phyloP scores from a whole-genome alignment of 2,329 filamentous ascomycete genomes.

The Exutisphaerella laricina region DNA sequence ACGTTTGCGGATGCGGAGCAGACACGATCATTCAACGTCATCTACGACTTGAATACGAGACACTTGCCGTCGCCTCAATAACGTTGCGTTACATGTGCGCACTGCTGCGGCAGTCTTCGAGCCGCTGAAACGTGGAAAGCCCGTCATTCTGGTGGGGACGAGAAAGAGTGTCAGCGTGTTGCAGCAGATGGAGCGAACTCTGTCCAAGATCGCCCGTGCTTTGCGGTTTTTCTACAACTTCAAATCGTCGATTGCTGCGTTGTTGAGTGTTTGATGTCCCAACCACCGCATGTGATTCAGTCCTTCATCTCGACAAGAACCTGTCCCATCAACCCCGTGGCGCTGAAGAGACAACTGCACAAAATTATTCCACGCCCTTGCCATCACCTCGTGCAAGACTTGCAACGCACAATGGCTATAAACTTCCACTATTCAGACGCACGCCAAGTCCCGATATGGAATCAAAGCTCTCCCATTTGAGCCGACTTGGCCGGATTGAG shows the following conservation, averaged over 20 bases:
- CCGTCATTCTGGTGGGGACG: constrained; percentile 7
- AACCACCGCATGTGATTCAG: background rate
- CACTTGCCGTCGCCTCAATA: constrained; percentile 4
- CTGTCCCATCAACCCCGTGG: too few relatives aligned
- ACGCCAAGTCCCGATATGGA: too few relatives aligned
- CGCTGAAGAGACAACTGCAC: too few relatives aligned
- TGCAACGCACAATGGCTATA: too few relatives aligned
- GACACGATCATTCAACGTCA: constrained; percentile 4
- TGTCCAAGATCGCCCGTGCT: constrained; percentile 4
- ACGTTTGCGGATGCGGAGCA: background rate
- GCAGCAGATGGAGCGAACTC: constrained; percentile 6
- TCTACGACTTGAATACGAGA: constrained; percentile 5
- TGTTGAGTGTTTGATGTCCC: background rate
- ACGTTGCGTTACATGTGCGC: background rate
- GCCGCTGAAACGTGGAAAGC: constrained; percentile 6
- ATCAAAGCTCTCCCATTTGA: too few relatives aligned
- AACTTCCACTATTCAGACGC: too few relatives aligned
- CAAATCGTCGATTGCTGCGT: constrained; percentile 3
- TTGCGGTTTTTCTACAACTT: background rate
- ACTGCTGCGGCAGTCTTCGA: background rate
- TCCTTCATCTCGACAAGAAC: too few relatives aligned
- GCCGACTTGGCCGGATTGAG: too few relatives aligned
- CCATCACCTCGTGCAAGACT: too few relatives aligned
- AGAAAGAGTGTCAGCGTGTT: background rate
- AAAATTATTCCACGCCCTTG: too few relatives aligned